Evolutionary conservation across 768 basidiomycete genomes (phyloP), one percentile per base, ranked within the genome.

Genomic region (Mycena galericulata): DNA sequence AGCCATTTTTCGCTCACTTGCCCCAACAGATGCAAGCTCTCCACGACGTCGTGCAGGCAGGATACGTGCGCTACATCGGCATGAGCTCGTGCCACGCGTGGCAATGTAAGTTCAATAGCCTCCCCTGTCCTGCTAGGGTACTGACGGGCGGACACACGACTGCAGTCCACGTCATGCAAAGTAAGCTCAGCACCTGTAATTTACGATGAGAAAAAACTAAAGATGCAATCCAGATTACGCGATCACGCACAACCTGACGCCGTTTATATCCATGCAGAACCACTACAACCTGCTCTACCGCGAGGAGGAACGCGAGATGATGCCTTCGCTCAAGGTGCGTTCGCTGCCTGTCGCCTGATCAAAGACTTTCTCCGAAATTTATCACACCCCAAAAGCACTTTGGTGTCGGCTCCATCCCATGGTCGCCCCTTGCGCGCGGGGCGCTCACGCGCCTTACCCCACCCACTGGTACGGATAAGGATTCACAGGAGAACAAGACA

Each of bases 201-300:
- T 36, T 36, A 36, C n/a, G n/a, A n/a, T 36, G 6, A 7, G 34
- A 36, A 7, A 6, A 6, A 6, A 36, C 34, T 54, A 27, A 40
- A 29, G 12, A 7, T 12, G 22, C 34, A 14, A n/a, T n/a, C n/a
- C 65, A 89, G 88, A 87, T 74, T 89, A 90, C 72, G 89, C 89
- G 0, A 85, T 89, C 62, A 76, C 81, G 34, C 86, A 91, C 74
- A 83, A 85, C 18, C 78, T 88, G 4, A 87, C 86, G 0, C 87
- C 86, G 0, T 90, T 92, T 77, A 88, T 91, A 72, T 87, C 87
- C 2, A 89, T 91, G 90, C 90, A 91, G 76, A 91, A 91, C 72
- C 87, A 88, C 66, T 85, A 92, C 75, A 87, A 79, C 65, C 77
- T 89, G 7, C 71, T 88, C 20, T 90, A 91, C 71, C 82, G 90